A percentile compares a stretch with the other conserved stretches of the same genome.
These are phyloP conservation scores for Myriosclerotinia curreyana DNA, from an alignment of 2,329 filamentous ascomycete genomes.

Conservation along the genomic window DNA sequence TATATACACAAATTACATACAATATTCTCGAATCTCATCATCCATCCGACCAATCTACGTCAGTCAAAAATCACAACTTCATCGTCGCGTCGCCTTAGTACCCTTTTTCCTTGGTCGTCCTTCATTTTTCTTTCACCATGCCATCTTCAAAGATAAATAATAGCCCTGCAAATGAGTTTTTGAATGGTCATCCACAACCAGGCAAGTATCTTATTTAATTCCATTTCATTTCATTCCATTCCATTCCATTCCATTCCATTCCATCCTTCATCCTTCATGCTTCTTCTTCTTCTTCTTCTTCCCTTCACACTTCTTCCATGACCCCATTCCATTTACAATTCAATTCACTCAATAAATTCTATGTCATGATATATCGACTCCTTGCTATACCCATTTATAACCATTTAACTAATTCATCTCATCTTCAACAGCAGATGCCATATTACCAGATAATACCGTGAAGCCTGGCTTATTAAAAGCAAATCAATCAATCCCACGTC, in stretches of 20 bases:
- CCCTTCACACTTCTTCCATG: too few relatives aligned
- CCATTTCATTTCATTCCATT: background rate
- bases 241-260: too few relatives aligned
- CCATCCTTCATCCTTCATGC: too few relatives aligned
- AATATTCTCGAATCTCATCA: too few relatives aligned
- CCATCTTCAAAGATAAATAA: background rate
- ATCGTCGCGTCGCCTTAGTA: background rate
- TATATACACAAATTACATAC: too few relatives aligned
- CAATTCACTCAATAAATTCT: background rate
- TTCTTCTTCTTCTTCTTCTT: too few relatives aligned
- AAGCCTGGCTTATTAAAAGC: background rate
- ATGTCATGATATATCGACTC: too few relatives aligned
- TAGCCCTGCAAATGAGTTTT: background rate
- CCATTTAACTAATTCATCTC: background rate
- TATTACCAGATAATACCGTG: background rate
- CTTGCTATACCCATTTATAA: background rate
- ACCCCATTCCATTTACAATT: background rate
- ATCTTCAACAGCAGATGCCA: background rate
- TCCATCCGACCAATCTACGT: too few relatives aligned
- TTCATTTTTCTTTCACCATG: background rate
- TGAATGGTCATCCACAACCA: background rate
- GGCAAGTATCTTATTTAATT: too few relatives aligned
- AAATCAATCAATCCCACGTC: constrained; percentile 33
- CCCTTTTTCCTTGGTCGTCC: background rate
- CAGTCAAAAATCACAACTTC: too few relatives aligned